Conservation (phyloP, 2,329 filamentous ascomycete species). For the Pyricularia grisea region DNA sequence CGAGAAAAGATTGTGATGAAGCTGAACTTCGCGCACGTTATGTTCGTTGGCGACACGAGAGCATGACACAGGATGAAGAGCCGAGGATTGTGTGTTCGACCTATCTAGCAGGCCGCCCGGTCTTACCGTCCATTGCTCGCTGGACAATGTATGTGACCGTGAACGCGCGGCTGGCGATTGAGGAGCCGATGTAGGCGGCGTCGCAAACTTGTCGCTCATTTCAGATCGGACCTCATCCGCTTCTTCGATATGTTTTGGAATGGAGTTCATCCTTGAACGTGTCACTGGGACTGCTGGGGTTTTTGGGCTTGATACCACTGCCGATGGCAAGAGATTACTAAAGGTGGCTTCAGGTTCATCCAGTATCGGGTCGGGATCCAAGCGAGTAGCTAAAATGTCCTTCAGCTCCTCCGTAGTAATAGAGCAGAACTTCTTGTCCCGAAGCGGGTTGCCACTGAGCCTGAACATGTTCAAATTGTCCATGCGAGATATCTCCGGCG, state of each 20-base stretch:
- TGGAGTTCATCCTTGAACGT: neutral
- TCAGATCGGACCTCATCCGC: conserved; percentile 33
- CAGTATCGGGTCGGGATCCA: conserved; percentile 45
- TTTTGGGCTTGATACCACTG: neutral
- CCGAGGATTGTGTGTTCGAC: conserved; percentile 55
- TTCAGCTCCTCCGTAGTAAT: conserved; percentile 78
- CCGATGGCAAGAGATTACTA: neutral
- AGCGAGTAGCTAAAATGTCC: conserved; percentile 54
- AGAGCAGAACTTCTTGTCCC: conserved; percentile 76
- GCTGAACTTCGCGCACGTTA: conserved; percentile 47
- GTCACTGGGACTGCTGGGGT: neutral
- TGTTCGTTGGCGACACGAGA: conserved; percentile 44
- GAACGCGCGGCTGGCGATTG: conserved; percentile 35
- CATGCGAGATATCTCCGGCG: conserved; percentile 73
- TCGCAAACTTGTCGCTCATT: conserved; percentile 45
- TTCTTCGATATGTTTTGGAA: conserved; percentile 16
- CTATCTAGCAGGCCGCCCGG: conserved; percentile 58
- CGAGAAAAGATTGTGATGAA: conserved; percentile 71
- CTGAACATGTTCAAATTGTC: conserved; percentile 64
- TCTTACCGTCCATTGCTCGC: conserved; percentile 44
- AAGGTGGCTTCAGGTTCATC: conserved; percentile 19
- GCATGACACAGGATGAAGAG: conserved; percentile 47
- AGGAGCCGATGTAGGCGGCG: conserved; percentile 44
- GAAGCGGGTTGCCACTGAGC: conserved; percentile 80
- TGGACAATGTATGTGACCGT: conserved; percentile 36